phyloP scores from a whole-genome alignment of 2,329 filamentous ascomycete genomes.

The Alternaria conjuncta region DNA sequence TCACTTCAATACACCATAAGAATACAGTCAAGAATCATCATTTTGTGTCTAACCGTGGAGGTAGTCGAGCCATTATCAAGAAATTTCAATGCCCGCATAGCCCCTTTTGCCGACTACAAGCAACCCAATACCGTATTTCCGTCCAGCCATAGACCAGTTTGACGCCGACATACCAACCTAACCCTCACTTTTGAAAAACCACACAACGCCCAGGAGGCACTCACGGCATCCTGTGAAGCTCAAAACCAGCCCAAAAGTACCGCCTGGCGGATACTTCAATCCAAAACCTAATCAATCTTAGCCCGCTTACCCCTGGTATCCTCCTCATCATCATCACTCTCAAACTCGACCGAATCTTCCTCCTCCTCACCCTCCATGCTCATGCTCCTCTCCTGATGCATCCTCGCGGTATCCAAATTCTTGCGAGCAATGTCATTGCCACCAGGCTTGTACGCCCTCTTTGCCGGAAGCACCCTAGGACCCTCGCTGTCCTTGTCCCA shows the following conservation, averaged over 20 bases:
- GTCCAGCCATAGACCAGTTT: background rate
- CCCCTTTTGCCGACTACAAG: background rate
- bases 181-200: background rate
- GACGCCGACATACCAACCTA: constrained; percentile 1
- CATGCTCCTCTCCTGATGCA: constrained; percentile 13
- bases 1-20: background rate
- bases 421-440: constrained; percentile 38
- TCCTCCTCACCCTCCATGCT: constrained; percentile 5
- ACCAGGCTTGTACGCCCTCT: constrained; percentile 29
- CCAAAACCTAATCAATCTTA: background rate
- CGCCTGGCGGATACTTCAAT: background rate
- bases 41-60: constrained; percentile 1
- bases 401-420: constrained; percentile 29
- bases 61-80: background rate
- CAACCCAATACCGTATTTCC: background rate
- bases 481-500: constrained; percentile 40
- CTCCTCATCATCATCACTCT: constrained; percentile 8
- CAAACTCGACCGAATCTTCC: constrained; percentile 15
- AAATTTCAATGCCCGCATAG: background rate
- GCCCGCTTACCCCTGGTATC: constrained; percentile 3
- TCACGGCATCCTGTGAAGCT: background rate
- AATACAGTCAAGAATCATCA: background rate
- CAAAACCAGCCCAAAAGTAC: background rate
- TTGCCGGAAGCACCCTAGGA: constrained; percentile 7
- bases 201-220: background rate